Evolutionary conservation across 1,284 basidiomycete genomes (phyloP).

Genomic region (Pascua guehoae): DNA sequence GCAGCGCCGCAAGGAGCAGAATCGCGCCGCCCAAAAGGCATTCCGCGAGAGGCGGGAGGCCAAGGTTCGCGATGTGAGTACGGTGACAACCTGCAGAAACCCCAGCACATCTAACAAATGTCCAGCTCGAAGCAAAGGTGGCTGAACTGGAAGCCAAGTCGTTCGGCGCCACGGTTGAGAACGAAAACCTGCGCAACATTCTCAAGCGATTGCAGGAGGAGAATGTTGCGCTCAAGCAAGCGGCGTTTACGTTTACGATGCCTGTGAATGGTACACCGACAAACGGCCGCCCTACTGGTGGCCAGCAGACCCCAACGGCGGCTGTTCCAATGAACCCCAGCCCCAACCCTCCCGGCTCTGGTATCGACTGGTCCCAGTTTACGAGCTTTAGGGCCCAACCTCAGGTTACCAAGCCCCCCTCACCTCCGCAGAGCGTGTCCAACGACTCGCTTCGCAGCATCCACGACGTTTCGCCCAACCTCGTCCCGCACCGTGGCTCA

Average conservation of each 20-base stretch:
- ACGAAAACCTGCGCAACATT: constrained; percentile 48
- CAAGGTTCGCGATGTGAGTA: constrained; percentile 47
- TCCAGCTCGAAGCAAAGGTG: constrained; percentile 48
- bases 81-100: no score
- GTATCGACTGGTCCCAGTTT: constrained; percentile 20
- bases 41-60: constrained; percentile 50
- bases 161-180: constrained; percentile 45
- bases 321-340: background rate
- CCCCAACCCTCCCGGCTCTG: background rate
- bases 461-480: constrained; percentile 24
- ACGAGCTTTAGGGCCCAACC: constrained; percentile 9
- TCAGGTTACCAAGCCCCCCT: constrained; percentile 34
- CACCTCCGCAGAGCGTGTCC: constrained; percentile 32
- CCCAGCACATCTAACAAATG: background rate
- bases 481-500: constrained; percentile 18
- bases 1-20: constrained; percentile 49
- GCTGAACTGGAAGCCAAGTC: constrained; percentile 45
- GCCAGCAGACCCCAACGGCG: constrained; percentile 8
- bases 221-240: constrained; percentile 47
- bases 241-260: constrained; percentile 48
- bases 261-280: constrained; percentile 26
- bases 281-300: background rate
- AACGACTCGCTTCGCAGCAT: constrained; percentile 35
- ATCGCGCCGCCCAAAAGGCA: constrained; percentile 50
- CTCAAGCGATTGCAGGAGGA: constrained; percentile 49